phyloP scores from a whole-genome alignment of 208 protist species.

The Entamoeba moshkovskii region DNA sequence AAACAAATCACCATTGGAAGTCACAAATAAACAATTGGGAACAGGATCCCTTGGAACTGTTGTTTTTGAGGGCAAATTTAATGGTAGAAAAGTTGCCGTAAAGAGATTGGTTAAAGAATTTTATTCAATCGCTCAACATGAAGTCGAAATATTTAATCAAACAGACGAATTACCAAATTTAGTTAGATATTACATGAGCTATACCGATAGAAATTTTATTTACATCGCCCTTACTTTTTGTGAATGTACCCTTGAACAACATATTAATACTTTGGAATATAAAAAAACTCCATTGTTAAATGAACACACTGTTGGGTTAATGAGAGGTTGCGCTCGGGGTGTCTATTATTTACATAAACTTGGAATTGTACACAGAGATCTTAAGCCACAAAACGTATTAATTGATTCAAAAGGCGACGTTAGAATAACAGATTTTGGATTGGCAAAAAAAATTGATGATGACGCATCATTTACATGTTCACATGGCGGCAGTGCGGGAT shows the following conservation, averaged over 20 bases:
- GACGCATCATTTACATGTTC: not conserved
- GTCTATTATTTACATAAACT: slow-evolving; percentile 21
- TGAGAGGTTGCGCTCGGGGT: slow-evolving; percentile 7
- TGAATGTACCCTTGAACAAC: not conserved
- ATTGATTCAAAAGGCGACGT: slow-evolving; percentile 14
- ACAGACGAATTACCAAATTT: not conserved
- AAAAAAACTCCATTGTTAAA: not conserved
- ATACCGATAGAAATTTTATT: not conserved
- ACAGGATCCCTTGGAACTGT: not conserved
- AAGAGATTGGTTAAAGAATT: not conserved
- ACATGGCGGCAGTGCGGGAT: not conserved
- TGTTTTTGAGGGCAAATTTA: not conserved
- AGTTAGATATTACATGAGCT: not conserved
- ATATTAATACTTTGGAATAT: not conserved
- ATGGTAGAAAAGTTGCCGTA: not conserved
- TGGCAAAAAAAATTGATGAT: slow-evolving; percentile 12
- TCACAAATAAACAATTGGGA: not conserved
- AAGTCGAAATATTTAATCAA: not conserved
- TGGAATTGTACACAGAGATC: slow-evolving; percentile 30
- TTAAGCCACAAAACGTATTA: slow-evolving; percentile 46
- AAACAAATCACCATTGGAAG: not conserved
- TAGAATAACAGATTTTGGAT: slow-evolving; percentile 43
- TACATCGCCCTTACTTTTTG: not conserved
- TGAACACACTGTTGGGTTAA: not conserved
- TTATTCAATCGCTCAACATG: not conserved